phyloP scores from a whole-genome alignment of 2,329 filamentous ascomycete species.

The Calonectria hongkongensis region DNA sequence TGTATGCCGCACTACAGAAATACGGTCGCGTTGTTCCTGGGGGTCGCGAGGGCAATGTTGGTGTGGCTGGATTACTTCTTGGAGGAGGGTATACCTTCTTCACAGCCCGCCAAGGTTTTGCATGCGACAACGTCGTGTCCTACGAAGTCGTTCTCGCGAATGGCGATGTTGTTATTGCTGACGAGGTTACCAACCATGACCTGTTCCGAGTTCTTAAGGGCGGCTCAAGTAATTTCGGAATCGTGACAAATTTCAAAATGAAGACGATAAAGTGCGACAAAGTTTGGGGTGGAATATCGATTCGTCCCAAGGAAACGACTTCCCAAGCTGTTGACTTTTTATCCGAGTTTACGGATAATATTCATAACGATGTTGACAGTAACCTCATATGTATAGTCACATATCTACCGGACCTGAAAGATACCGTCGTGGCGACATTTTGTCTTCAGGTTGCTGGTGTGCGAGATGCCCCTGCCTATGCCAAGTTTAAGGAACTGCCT shows the following conservation, averaged over 20 bases:
- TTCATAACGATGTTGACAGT: constrained; percentile 40
- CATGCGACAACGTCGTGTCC: constrained; percentile 11
- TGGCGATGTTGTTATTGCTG: constrained; percentile 37
- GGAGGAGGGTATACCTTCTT: not conserved
- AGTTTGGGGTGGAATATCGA: constrained; percentile 47
- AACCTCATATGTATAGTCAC: constrained; percentile 42
- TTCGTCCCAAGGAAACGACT: constrained; percentile 42
- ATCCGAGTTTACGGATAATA: constrained; percentile 33
- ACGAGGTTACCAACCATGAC: constrained; percentile 58
- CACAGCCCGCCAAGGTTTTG: constrained; percentile 6
- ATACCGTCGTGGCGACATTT: constrained; percentile 36
- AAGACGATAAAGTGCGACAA: not conserved
- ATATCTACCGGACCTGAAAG: constrained; percentile 40
- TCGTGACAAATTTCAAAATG: constrained; percentile 62
- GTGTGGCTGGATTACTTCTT: not conserved
- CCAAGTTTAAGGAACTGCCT: constrained; percentile 46
- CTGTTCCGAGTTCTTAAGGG: constrained; percentile 70
- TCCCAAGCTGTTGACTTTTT: constrained; percentile 39
- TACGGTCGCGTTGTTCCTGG: not conserved
- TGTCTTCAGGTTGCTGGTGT: constrained; percentile 44
- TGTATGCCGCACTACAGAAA: not conserved
- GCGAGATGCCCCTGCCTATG: constrained; percentile 40
- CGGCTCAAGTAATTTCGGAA: constrained; percentile 70
- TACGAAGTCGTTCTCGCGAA: constrained; percentile 20
- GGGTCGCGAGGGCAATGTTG: not conserved